A percentile compares a stretch with the other conserved stretches of the same genome.
Evolutionary conservation across 208 protist species (phyloP).

Genomic region (Acanthamoeba healyi): DNA sequence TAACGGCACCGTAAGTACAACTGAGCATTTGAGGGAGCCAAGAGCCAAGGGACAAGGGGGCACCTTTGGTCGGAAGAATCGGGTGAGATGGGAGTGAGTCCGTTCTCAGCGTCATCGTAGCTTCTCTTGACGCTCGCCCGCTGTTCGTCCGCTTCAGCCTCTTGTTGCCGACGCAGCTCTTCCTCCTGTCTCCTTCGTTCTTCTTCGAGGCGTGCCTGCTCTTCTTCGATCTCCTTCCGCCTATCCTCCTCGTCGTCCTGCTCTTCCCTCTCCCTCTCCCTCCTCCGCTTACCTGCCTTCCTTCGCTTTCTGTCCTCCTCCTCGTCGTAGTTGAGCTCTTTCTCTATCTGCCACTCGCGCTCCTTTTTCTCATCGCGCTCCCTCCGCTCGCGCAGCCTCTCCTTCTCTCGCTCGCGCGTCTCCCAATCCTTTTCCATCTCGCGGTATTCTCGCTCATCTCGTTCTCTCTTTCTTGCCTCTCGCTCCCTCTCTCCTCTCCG

Average conservation of each 20-base stretch:
- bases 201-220: slow-evolving; percentile 23
- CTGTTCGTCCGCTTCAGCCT: slow-evolving; percentile 21
- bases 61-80: slow-evolving; percentile 34
- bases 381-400: slow-evolving; percentile 6
- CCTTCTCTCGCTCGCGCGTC: slow-evolving; percentile 19
- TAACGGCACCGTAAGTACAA: neutral
- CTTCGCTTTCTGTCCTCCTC: slow-evolving; percentile 64
- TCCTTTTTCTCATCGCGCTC: slow-evolving; percentile 65
- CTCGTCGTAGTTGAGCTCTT: slow-evolving; percentile 75
- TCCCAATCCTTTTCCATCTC: slow-evolving; percentile 70
- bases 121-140: neutral
- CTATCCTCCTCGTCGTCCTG: slow-evolving; percentile 72
- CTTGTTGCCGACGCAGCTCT: neutral
- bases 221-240: slow-evolving; percentile 46
- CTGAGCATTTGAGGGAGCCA: neutral
- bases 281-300: slow-evolving; percentile 61
- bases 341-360: slow-evolving; percentile 4
- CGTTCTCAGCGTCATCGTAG: slow-evolving; percentile 41
- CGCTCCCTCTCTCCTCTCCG: slow-evolving; percentile 30
- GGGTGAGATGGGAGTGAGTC: slow-evolving; percentile 15
- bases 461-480: slow-evolving; percentile 14
- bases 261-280: slow-evolving; percentile 72
- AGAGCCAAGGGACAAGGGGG: neutral
- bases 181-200: slow-evolving; percentile 54
- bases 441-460: slow-evolving; percentile 35